A percentile compares a stretch with the other conserved stretches of the same genome.
These are phyloP conservation scores for Penicillium sp. DNA, from an alignment of 2,329 filamentous ascomycete species.

Conservation along the genomic window DNA sequence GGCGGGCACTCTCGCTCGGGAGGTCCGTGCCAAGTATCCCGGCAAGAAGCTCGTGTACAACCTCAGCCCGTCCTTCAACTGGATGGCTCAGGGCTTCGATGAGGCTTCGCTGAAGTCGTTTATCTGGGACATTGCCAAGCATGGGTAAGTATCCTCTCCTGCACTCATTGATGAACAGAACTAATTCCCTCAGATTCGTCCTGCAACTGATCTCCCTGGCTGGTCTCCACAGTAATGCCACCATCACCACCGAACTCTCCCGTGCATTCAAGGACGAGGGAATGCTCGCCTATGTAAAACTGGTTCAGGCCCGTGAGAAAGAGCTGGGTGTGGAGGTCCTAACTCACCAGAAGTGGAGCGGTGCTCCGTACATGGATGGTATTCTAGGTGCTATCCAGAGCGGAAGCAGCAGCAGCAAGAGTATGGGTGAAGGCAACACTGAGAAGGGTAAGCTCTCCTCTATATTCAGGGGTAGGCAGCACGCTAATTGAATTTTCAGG, in stretches of 20 bases:
- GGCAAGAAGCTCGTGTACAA: constrained; percentile 95
- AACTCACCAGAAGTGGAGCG: constrained; percentile 80
- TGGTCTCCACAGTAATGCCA: constrained; percentile 59
- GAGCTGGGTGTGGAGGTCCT: constrained; percentile 86
- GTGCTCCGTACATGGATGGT: constrained; percentile 73
- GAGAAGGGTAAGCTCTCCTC: constrained; percentile 51
- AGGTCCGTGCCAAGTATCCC: constrained; percentile 65
- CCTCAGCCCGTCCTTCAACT: constrained; percentile 94
- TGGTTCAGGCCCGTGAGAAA: constrained; percentile 86
- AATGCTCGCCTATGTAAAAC: constrained; percentile 95
- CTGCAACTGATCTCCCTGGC: constrained; percentile 61
- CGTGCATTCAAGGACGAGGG: constrained; percentile 80
- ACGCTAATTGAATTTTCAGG: neutral
- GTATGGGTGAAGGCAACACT: constrained; percentile 93
- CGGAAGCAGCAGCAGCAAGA: constrained; percentile 80
- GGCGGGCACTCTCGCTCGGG: constrained; percentile 66
- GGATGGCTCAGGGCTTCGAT: constrained; percentile 91
- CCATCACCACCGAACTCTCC: constrained; percentile 68
- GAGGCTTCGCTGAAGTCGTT: constrained; percentile 79
- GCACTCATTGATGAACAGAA: neutral
- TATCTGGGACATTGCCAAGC: constrained; percentile 90
- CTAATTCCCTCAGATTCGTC: constrained; percentile 47
- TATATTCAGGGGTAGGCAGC: neutral
- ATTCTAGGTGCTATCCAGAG: constrained; percentile 87
- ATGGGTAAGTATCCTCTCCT: constrained; percentile 59